Evolutionary conservation across 768 basidiomycete genomes (phyloP), one percentile per base, ranked within the genome.

Genomic region (Termitomyces sp.): DNA sequence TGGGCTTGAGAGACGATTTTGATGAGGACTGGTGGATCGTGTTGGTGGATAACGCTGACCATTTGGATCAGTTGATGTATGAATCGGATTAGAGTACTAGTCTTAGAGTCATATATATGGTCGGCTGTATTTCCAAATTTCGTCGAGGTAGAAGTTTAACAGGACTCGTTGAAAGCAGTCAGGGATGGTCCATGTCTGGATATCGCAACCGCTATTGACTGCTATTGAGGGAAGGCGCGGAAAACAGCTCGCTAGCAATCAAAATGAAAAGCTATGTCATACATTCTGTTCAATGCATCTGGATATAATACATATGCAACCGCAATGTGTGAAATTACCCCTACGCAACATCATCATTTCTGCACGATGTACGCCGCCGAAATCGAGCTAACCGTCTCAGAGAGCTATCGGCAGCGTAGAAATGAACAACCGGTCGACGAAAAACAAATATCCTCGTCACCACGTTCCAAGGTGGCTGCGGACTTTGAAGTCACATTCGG

Each of bases 401-500:
- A 35, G 34, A 49, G 21, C 34, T 17, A 34, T 9, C n/a, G 19
- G 46, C 46, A 34, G 47, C 21, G 14, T 34, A 19, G 7, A 48
- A 48, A 34, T 8, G 4, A 48, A 3, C 3, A 21, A 35, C 11
- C 19, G 31, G n/a, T 19, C 31, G 21, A 34, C 5, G 14, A 49
- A 35, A 49, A 25, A 17, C 37, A 17, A n/a, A 34, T 25, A 5
- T 29, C 17, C 6, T 56, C 54, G 43, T 61, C 72, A 84, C 65
- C 81, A 76, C 29, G 69, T 76, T 38, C 82, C 82, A 25, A 89
- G 55, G 38, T 79, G 69, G 45, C 73, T 73, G 59, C 79, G 70
- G 35, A 89, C 79, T 59, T 80, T 80, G 75, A 95, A 97, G 29
- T 86, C 83, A 54, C 89, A 91, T 3, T 85, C 92, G 3, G 95